Evolutionary conservation across 1,139 yeast species (phyloP).

Genomic region (Geotrichum bryndzae): DNA sequence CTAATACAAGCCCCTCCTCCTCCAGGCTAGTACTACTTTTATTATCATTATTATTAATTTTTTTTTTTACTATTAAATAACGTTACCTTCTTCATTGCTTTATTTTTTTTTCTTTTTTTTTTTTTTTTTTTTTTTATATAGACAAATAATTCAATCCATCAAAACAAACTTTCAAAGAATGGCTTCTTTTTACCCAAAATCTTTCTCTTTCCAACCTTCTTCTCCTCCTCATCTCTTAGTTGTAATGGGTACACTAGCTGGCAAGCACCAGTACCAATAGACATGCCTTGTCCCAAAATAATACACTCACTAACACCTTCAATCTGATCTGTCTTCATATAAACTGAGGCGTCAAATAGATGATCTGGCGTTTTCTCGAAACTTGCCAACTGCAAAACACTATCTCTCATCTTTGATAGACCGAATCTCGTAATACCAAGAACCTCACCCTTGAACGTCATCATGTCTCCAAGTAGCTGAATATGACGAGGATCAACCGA

Average conservation of each 20-base stretch:
- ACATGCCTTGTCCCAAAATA: slow-evolving; percentile 95
- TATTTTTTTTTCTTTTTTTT: not conserved
- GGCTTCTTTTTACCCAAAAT: slow-evolving; percentile 17
- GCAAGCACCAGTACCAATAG: slow-evolving; percentile 95
- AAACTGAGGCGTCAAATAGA: slow-evolving; percentile 95
- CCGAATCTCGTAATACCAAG: slow-evolving; percentile 98
- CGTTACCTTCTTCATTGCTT: no score
- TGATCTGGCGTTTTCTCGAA: slow-evolving; percentile 98
- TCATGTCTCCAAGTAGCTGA: slow-evolving; percentile 93
- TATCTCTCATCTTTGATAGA: slow-evolving; percentile 95
- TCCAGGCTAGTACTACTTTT: not conserved
- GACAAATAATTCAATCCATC: not conserved
- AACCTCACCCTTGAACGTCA: slow-evolving; percentile 98
- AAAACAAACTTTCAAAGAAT: slow-evolving; percentile 17
- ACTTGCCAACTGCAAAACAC: slow-evolving; percentile 92
- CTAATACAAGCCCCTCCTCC: not conserved
- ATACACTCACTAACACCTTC: slow-evolving; percentile 99
- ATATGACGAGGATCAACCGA: slow-evolving; percentile 99
- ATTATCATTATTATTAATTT: no score
- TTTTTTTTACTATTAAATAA: not conserved
- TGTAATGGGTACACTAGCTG: slow-evolving; percentile 46
- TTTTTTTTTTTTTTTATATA: not conserved
- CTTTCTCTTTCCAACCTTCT: slow-evolving; percentile 13
- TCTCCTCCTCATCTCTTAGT: slow-evolving; percentile 16
- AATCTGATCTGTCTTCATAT: slow-evolving; percentile 89